Evolutionary conservation across 2,329 filamentous ascomycete genomes (phyloP).

Genomic region (Pseudocercospora pini-densiflorae): DNA sequence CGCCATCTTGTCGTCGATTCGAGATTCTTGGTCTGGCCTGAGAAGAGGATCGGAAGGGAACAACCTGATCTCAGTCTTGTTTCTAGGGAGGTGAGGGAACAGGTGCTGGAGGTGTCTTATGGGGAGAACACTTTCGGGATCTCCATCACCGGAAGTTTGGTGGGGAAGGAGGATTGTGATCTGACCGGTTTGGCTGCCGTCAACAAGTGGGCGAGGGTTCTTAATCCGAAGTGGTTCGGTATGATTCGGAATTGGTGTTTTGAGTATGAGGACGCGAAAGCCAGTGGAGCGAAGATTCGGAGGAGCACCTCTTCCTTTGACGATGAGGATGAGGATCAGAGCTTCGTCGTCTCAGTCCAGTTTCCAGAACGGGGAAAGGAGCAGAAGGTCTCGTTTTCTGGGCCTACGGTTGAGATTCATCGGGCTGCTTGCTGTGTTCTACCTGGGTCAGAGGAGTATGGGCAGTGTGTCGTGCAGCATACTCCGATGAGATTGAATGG

Average conservation of each 20-base stretch:
- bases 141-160: conserved; percentile 10
- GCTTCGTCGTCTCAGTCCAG: conserved; percentile 11
- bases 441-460: conserved; percentile 15
- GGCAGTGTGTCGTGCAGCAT: conserved; percentile 1
- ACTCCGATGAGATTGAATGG: conserved; percentile 1
- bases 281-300: neutral
- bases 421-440: conserved; percentile 20
- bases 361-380: neutral
- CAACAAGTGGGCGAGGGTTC: conserved; percentile 22
- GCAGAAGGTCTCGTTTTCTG: neutral
- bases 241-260: conserved; percentile 22
- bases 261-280: conserved; percentile 15
- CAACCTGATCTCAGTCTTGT: conserved; percentile 37
- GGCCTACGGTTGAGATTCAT: conserved; percentile 9
- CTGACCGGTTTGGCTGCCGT: conserved; percentile 15
- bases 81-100: conserved; percentile 26
- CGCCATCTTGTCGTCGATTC: conserved; percentile 27
- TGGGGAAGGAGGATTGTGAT: neutral
- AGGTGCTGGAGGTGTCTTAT: conserved; percentile 35
- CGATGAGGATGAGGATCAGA: neutral
- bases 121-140: conserved; percentile 33
- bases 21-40: conserved; percentile 29
- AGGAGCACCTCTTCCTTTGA: neutral
- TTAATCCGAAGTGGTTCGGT: conserved; percentile 16
- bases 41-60: conserved; percentile 20